These are phyloP conservation scores for Pythium angustatum DNA, from an alignment of 352 stramenopile genomes.

Conservation along the genomic window DNA sequence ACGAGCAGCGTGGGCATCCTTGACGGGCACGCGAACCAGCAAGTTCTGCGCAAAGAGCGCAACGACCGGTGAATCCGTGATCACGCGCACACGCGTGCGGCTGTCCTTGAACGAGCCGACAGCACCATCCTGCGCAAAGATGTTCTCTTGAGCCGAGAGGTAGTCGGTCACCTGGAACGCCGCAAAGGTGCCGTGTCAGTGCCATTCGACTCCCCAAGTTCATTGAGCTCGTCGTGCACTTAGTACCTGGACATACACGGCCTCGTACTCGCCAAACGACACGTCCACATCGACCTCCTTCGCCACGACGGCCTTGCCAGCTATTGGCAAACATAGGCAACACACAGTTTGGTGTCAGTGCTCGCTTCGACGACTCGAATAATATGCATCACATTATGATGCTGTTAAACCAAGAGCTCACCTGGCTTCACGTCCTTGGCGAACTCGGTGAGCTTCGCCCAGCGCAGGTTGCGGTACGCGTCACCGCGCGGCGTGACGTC, in stretches of 20 bases:
- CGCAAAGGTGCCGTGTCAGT: not conserved
- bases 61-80: conserved; percentile 74
- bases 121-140: conserved; percentile 78
- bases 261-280: conserved; percentile 67
- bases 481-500: conserved; percentile 80
- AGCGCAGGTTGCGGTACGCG: conserved; percentile 76
- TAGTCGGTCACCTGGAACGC: conserved; percentile 55
- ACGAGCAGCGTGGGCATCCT: conserved; percentile 65
- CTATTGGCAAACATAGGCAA: no score
- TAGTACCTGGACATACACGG: conserved; percentile 51
- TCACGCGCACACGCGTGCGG: conserved; percentile 73
- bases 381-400: not conserved
- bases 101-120: conserved; percentile 79
- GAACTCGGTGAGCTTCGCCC: conserved; percentile 61
- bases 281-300: conserved; percentile 71
- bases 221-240: not conserved
- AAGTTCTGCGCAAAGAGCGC: conserved; percentile 73
- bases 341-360: no score
- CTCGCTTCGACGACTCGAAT: no score
- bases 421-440: conserved; percentile 63
- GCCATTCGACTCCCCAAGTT: not conserved
- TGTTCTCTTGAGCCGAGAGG: conserved; percentile 50
- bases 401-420: conserved; percentile 18
- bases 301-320: conserved; percentile 54
- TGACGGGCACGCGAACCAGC: conserved; percentile 59